Conservation (phyloP, 352 stramenopile species). For the Pythium dissimile region DNA sequence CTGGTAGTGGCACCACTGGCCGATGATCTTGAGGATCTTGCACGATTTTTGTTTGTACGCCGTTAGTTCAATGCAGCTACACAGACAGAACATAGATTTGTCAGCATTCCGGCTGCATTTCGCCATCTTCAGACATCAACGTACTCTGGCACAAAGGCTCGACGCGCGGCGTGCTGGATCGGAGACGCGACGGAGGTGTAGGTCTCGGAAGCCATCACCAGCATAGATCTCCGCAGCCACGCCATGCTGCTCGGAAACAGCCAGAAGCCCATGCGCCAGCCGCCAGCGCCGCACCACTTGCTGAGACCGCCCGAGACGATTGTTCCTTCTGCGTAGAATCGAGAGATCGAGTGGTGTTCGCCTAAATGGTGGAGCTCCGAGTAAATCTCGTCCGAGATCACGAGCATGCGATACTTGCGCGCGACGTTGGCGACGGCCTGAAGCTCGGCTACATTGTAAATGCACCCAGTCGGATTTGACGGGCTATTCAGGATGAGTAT, state of each 20-base stretch:
- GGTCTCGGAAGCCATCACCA: slow-evolving; percentile 87
- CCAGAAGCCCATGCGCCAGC: slow-evolving; percentile 88
- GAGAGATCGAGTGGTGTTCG: slow-evolving; percentile 78
- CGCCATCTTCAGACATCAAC: slow-evolving; percentile 3
- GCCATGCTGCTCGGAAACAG: slow-evolving; percentile 71
- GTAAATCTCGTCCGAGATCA: slow-evolving; percentile 89
- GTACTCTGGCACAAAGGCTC: slow-evolving; percentile 77
- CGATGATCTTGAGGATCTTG: slow-evolving; percentile 80
- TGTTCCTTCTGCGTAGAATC: slow-evolving; percentile 84
- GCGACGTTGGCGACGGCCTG: slow-evolving; percentile 65
- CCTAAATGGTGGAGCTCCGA: slow-evolving; percentile 77
- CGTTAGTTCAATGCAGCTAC: slow-evolving; percentile 69
- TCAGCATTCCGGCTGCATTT: background rate
- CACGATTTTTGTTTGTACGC: slow-evolving; percentile 82
- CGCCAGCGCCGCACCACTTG: slow-evolving; percentile 86
- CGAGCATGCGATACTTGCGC: slow-evolving; percentile 84
- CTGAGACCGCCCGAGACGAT: slow-evolving; percentile 85
- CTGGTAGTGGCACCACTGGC: slow-evolving; percentile 78
- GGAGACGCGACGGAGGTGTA: slow-evolving; percentile 85
- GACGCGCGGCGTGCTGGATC: slow-evolving; percentile 79
- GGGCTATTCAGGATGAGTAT: slow-evolving; percentile 87
- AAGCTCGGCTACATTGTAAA: slow-evolving; percentile 76
- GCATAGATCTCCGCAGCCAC: slow-evolving; percentile 85
- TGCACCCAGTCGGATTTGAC: slow-evolving; percentile 82
- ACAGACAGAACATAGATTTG: background rate